These are phyloP conservation scores for Leucosporidium scottii DNA, from an alignment of 768 basidiomycete species.

Conservation along the genomic window DNA sequence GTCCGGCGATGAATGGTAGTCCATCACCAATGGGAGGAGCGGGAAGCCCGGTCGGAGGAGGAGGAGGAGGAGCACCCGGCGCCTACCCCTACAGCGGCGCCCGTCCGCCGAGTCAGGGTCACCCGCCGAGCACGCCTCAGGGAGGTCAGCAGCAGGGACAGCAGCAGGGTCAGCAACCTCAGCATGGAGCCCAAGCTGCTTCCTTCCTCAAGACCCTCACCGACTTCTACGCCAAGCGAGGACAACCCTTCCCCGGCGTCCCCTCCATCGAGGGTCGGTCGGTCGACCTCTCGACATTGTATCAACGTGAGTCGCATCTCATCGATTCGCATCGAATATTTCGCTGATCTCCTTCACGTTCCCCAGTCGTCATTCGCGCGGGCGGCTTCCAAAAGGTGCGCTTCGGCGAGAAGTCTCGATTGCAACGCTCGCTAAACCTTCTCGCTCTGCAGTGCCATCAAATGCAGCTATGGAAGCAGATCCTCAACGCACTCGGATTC, in stretches of 20 bases:
- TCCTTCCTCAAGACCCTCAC: slow-evolving; percentile 9
- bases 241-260: background rate
- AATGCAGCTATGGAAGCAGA: background rate
- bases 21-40: background rate
- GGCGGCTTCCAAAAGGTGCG: slow-evolving; percentile 20
- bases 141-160: background rate
- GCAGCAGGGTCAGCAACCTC: background rate
- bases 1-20: background rate
- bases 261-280: slow-evolving; percentile 18
- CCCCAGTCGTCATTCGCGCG: background rate
- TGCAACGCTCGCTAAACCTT: background rate
- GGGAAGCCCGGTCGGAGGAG: background rate
- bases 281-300: slow-evolving; percentile 20
- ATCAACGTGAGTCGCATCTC: background rate
- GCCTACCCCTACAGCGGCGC: background rate
- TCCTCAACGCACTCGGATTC: slow-evolving; percentile 14
- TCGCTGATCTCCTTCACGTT: background rate
- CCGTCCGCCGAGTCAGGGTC: background rate
- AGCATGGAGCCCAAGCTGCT: background rate
- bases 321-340: too few species aligned
- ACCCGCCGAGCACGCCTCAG: too few species aligned
- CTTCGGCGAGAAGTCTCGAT: too few species aligned
- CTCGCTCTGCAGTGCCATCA: background rate
- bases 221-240: slow-evolving; percentile 19
- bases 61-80: background rate